Conservation (phyloP, 148 eudicot species). For the Camellia lanceoleosa region DNA sequence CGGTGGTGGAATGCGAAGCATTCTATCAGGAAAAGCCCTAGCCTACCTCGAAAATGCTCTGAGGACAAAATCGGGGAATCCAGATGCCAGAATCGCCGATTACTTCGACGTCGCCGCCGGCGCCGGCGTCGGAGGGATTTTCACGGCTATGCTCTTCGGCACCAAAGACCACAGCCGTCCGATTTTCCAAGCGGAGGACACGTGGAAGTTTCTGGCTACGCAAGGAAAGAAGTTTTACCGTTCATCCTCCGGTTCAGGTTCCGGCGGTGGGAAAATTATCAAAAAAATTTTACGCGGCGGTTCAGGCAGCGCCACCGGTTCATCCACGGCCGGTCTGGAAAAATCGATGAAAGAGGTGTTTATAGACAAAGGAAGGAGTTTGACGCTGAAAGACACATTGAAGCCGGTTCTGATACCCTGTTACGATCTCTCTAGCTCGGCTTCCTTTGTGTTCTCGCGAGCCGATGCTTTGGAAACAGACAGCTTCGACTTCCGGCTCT, state of each 20-base stretch:
- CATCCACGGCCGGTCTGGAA: conserved; percentile 38
- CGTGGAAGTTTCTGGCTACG: conserved; percentile 72
- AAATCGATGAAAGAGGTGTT: conserved; percentile 58
- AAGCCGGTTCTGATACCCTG: conserved; percentile 89
- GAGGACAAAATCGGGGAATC: conserved; percentile 60
- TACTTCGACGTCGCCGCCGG: conserved; percentile 88
- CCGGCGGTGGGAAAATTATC: conserved; percentile 16
- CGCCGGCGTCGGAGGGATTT: conserved; percentile 74
- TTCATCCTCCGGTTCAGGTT: conserved; percentile 23
- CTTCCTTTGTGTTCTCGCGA: conserved; percentile 76
- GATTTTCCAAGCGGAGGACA: conserved; percentile 71
- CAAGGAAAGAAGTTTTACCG: conserved; percentile 57
- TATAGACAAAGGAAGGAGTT: conserved; percentile 30
- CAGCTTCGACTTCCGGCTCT: conserved; percentile 65
- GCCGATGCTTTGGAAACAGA: conserved; percentile 86
- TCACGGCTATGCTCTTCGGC: conserved; percentile 78
- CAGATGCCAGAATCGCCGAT: conserved; percentile 75
- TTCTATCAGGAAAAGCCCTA: conserved; percentile 70
- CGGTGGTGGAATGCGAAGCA: conserved; percentile 79
- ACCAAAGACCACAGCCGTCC: conserved; percentile 51
- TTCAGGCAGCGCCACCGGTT: conserved; percentile 15
- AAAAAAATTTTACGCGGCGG: conserved; percentile 32
- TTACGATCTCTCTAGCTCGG: conserved; percentile 70
- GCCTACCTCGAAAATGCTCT: conserved; percentile 64
- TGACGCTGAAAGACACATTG: conserved; percentile 71